These are phyloP conservation scores for Mortierella sp. DNA, from an alignment of 371 early-diverging fungal species.

Conservation along the genomic window DNA sequence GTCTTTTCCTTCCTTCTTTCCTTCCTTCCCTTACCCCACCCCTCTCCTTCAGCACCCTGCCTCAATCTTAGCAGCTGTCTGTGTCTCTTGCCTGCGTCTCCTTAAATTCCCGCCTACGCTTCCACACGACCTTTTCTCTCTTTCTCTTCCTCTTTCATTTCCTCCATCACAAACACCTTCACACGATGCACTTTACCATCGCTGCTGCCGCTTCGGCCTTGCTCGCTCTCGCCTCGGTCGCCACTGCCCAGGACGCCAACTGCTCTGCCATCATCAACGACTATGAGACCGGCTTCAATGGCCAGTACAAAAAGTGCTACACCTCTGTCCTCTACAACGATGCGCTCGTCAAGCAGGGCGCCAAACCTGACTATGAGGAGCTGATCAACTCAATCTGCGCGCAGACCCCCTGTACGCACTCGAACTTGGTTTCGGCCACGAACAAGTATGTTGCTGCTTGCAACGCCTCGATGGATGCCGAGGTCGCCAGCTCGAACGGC, in stretches of 20 bases:
- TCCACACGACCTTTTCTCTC: not conserved
- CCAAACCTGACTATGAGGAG: slow-evolving; percentile 30
- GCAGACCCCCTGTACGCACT: slow-evolving; percentile 22
- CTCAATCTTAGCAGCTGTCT: no score
- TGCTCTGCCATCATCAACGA: slow-evolving; percentile 33
- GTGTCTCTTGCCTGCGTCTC: no score
- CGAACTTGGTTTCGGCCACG: slow-evolving; percentile 24
- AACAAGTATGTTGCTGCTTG: slow-evolving; percentile 43
- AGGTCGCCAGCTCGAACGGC: slow-evolving; percentile 17
- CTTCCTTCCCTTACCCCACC: no score
- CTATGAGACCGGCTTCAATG: slow-evolving; percentile 11
- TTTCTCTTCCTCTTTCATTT: not conserved
- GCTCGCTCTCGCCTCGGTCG: slow-evolving; percentile 29
- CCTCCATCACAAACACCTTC: slow-evolving; percentile 2
- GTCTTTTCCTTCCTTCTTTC: no score
- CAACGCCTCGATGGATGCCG: slow-evolving; percentile 30
- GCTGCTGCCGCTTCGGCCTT: slow-evolving; percentile 24
- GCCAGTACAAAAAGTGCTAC: slow-evolving; percentile 44
- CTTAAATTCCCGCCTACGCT: no score
- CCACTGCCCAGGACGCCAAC: slow-evolving; percentile 37
- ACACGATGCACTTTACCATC: slow-evolving; percentile 32
- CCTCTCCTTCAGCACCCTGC: no score
- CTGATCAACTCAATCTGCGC: slow-evolving; percentile 36
- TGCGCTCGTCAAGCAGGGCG: slow-evolving; percentile 22
- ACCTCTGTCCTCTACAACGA: slow-evolving; percentile 41